Conservation (phyloP, 2,329 filamentous ascomycete species). For the Calonectria montana region DNA sequence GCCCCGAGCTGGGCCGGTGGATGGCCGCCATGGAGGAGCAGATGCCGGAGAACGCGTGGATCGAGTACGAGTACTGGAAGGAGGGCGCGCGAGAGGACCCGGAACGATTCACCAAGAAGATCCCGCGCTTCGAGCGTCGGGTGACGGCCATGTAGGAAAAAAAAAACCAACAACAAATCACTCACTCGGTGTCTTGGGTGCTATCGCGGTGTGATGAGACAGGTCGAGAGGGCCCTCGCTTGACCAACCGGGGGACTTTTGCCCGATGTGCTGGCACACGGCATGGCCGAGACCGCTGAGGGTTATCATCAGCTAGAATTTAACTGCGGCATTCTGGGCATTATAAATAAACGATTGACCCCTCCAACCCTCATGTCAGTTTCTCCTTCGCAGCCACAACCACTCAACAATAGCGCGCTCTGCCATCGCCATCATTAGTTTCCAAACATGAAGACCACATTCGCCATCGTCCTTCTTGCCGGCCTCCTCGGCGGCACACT, state of each 20-base stretch:
- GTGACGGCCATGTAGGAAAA: constrained; percentile 23
- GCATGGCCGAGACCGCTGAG: not conserved
- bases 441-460: not conserved
- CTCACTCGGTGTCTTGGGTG: not conserved
- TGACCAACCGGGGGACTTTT: not conserved
- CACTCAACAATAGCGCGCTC: too few species aligned
- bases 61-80: constrained; percentile 74
- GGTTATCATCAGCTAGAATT: not conserved
- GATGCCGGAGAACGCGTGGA: constrained; percentile 74
- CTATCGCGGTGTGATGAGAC: not conserved
- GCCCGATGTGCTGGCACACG: not conserved
- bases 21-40: constrained; percentile 71
- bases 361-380: not conserved
- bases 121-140: constrained; percentile 32
- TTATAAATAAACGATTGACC: not conserved
- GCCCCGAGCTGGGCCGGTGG: constrained; percentile 66
- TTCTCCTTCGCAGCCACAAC: not conserved
- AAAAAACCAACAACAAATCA: not conserved
- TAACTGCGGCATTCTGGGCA: not conserved
- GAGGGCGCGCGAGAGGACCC: constrained; percentile 56
- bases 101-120: constrained; percentile 48
- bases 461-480: not conserved
- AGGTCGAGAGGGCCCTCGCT: not conserved
- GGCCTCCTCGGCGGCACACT: not conserved
- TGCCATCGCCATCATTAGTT: not conserved